Evolutionary conservation across 192 early-diverging fungal species (phyloP), one percentile per base, ranked within the genome.

Genomic region (Rhizophagus prolifer): DNA sequence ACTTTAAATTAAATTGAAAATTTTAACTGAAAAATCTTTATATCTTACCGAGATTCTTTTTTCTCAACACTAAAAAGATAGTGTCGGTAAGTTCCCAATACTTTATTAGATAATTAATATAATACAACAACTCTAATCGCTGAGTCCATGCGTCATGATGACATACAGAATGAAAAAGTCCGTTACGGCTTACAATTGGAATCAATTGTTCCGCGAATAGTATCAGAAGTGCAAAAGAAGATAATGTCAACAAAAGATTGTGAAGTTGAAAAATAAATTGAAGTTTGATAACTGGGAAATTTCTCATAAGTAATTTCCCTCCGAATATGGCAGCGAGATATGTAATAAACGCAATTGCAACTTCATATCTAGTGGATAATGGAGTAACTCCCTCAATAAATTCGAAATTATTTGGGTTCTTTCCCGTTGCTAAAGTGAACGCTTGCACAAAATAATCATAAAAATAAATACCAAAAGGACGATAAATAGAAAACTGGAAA

Each of bases 91-190:
- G 87, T 83, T 96, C 95, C 86, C 91, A 90, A 86, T 93, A 95
- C 85, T 97, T 97, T 81, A 94, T 91, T 60, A 95, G 87, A 83
- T 96, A 96, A 87, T 96, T 96, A 76, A 96, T 86, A 81, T 94
- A 95, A 87, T 95, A 96, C 16, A 93, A 84, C 62, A 94, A 82
- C 79, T 95, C 93, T 41, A 96, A 83, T 60, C 86, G 85, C 79
- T 94, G 91, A 63, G 91, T 94, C 91, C 91, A 94, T 58, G 88
- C 91, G 69, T 85, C 77, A 50, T 84, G 75, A 70, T 87, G 61
- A 83, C 94, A 95, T 54, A 95, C 83, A 31, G 91, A 85, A 63
- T 88, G 88, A 79, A 92, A 90, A 23, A 94, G 58, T 31, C 94
- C 94, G 58, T 95, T 80, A 36, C 85, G 77, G 58, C 82, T 85